phyloP scores from a whole-genome alignment of 495 filamentous ascomycete genomes.

The Platismatia glauca region DNA sequence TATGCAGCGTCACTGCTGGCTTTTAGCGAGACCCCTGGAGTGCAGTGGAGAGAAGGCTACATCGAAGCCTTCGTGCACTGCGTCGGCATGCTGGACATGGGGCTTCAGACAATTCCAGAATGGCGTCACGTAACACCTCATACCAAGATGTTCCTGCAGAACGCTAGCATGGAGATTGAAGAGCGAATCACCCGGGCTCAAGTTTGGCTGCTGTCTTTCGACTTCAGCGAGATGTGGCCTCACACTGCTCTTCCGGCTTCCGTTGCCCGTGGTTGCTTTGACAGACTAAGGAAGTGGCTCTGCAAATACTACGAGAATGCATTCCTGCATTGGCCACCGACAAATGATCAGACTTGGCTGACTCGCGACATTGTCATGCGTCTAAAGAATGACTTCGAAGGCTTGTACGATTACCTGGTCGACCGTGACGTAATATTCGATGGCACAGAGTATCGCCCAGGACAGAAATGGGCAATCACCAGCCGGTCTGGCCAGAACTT shows the following conservation, averaged over 20 bases:
- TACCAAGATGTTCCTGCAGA: constrained; percentile 54
- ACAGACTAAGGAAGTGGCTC: constrained; percentile 26
- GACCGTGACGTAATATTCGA: constrained; percentile 61
- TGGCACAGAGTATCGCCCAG: constrained; percentile 42
- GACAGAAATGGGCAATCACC: constrained; percentile 54
- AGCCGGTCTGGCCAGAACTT: constrained; percentile 44
- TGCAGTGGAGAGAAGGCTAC: constrained; percentile 58
- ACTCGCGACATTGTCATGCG: constrained; percentile 46
- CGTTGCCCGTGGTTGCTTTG: constrained; percentile 51
- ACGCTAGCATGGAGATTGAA: constrained; percentile 53
- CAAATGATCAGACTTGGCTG: constrained; percentile 46
- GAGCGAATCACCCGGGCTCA: constrained; percentile 54
- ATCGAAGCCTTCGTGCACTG: constrained; percentile 59
- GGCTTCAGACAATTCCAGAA: constrained; percentile 46
- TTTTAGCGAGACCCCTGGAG: constrained; percentile 52
- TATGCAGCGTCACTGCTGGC: constrained; percentile 53
- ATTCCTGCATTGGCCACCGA: constrained; percentile 36
- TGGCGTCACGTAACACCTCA: constrained; percentile 51
- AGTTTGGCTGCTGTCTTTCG: constrained; percentile 47
- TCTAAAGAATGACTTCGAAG: constrained; percentile 58
- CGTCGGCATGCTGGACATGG: constrained; percentile 51
- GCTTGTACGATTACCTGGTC: constrained; percentile 65
- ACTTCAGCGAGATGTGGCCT: constrained; percentile 57
- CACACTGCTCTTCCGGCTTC: constrained; percentile 42
- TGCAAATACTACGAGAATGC: constrained; percentile 29